phyloP scores from a whole-genome alignment of 2,329 filamentous ascomycete genomes.

The Lachnellula subtilissima region DNA sequence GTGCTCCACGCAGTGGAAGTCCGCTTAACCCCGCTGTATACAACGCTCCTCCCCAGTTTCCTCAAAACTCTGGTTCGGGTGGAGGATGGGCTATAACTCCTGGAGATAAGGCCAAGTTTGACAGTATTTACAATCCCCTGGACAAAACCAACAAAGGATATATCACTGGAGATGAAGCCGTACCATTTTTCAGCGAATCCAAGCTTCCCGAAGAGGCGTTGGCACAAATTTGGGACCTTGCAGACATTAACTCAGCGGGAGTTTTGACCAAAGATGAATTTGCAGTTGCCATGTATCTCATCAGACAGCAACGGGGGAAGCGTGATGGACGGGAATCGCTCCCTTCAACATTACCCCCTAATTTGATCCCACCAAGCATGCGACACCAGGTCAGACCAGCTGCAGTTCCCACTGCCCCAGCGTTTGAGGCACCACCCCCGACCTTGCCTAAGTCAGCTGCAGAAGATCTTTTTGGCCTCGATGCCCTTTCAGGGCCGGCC shows the following conservation, averaged over 20 bases:
- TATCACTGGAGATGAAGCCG: constrained; percentile 91
- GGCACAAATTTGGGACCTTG: constrained; percentile 94
- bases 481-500: constrained; percentile 55
- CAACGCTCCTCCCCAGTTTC: constrained; percentile 36
- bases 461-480: constrained; percentile 90
- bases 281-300: constrained; percentile 95
- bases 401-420: constrained; percentile 38
- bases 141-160: constrained; percentile 77
- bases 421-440: constrained; percentile 39
- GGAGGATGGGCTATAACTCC: constrained; percentile 78
- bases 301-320: constrained; percentile 78
- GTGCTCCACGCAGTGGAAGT: constrained; percentile 54
- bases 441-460: constrained; percentile 70
- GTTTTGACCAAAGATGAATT: constrained; percentile 85
- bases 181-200: constrained; percentile 89
- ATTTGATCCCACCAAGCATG: constrained; percentile 81
- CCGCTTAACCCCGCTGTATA: constrained; percentile 48
- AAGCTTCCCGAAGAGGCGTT: constrained; percentile 82
- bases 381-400: constrained; percentile 55
- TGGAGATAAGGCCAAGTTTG: constrained; percentile 81
- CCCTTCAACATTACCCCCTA: constrained; percentile 72
- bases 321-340: constrained; percentile 57
- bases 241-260: constrained; percentile 88
- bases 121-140: constrained; percentile 76
- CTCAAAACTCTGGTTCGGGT: constrained; percentile 36